Conservation (phyloP, 108 stramenopile genomes). For the Fragilariopsis cylindrus region DNA sequence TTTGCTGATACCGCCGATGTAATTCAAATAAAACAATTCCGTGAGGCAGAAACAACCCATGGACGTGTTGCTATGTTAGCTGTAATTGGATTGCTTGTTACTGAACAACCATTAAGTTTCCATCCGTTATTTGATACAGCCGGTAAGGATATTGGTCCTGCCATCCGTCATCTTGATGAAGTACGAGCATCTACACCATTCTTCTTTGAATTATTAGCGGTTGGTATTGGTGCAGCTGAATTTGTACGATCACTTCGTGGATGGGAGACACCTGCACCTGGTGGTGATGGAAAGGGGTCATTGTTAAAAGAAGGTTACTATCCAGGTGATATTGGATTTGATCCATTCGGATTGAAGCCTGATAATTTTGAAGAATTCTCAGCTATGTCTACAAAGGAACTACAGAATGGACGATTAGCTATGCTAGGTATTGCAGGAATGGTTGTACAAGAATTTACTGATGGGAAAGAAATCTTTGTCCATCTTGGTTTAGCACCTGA, state of each 20-base stretch:
- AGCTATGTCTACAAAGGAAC: slow-evolving; percentile 73
- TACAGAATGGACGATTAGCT: slow-evolving; percentile 78
- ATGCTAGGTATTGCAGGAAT: slow-evolving; percentile 77
- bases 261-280: slow-evolving; percentile 39
- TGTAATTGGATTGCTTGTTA: slow-evolving; percentile 44
- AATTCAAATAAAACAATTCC: slow-evolving; percentile 54
- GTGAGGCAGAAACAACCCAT: slow-evolving; percentile 73
- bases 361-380: slow-evolving; percentile 46
- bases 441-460: slow-evolving; percentile 66
- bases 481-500: slow-evolving; percentile 5
- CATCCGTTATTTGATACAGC: slow-evolving; percentile 46
- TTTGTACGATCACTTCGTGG: slow-evolving; percentile 26
- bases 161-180: slow-evolving; percentile 68
- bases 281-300: slow-evolving; percentile 36
- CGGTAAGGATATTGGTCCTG: slow-evolving; percentile 49
- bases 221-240: slow-evolving; percentile 40
- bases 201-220: slow-evolving; percentile 56
- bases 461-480: slow-evolving; percentile 38
- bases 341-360: slow-evolving; percentile 72
- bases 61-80: slow-evolving; percentile 76
- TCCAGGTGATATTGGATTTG: slow-evolving; percentile 69
- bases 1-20: slow-evolving; percentile 35
- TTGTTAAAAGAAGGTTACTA: slow-evolving; percentile 46
- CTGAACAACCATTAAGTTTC: slow-evolving; percentile 51
- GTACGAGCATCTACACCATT: slow-evolving; percentile 50